Evolutionary conservation across 495 filamentous ascomycete genomes (phyloP).

Genomic region (Schizothecium vesticola): DNA sequence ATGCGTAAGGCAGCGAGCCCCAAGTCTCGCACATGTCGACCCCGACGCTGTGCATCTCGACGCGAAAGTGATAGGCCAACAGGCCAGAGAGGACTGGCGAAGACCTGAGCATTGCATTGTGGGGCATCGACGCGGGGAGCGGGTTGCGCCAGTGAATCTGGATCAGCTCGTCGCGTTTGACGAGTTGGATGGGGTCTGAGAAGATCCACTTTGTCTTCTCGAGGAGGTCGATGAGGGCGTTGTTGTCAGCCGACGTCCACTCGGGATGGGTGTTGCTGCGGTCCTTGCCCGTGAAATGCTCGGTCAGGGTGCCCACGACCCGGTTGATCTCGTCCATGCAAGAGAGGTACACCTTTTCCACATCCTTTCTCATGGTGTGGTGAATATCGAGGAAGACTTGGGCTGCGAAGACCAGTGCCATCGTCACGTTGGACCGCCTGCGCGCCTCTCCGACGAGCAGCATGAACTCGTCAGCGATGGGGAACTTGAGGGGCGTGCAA

Average conservation of each 20-base stretch:
- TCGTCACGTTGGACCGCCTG: conserved; percentile 18
- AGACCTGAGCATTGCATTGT: conserved; percentile 19
- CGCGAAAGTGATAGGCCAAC: conserved; percentile 26
- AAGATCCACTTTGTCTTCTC: background rate
- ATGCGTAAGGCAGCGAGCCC: conserved; percentile 31
- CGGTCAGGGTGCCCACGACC: background rate
- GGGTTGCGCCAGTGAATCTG: background rate
- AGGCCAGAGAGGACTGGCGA: conserved; percentile 32
- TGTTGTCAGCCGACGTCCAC: background rate
- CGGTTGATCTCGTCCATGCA: conserved; percentile 9
- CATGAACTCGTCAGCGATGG: conserved; percentile 36
- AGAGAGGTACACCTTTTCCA: conserved; percentile 10
- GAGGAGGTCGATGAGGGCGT: background rate
- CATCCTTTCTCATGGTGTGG: conserved; percentile 22
- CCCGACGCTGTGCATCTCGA: conserved; percentile 19
- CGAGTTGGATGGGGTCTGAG: background rate
- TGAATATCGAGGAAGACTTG: conserved; percentile 41
- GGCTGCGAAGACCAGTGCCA: conserved; percentile 34
- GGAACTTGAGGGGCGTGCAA: background rate
- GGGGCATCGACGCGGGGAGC: background rate
- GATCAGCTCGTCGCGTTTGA: conserved; percentile 12
- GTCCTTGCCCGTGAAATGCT: background rate
- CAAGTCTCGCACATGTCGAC: conserved; percentile 30
- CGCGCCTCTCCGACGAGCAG: conserved; percentile 27
- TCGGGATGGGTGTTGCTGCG: background rate